Evolutionary conservation across 208 protist genomes (phyloP).

Genomic region (Borovskyia barvae): DNA sequence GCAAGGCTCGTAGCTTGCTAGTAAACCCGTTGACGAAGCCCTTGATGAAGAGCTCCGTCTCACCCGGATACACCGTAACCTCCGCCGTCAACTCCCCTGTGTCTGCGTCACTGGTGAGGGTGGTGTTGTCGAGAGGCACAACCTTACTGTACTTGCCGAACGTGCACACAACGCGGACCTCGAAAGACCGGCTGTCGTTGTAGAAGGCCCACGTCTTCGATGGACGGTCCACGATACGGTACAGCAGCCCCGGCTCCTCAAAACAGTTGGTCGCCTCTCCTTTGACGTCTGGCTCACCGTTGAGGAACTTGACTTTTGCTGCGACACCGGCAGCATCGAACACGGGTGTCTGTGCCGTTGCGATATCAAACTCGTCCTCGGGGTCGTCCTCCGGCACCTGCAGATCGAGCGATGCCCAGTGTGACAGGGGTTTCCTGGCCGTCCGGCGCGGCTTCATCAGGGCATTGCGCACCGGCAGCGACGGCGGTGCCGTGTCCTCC

Average conservation of each 20-base stretch:
- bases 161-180: slow-evolving; percentile 68
- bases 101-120: slow-evolving; percentile 22
- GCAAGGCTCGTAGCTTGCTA: slow-evolving; percentile 67
- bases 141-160: slow-evolving; percentile 82
- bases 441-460: slow-evolving; percentile 63
- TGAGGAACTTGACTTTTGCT: slow-evolving; percentile 34
- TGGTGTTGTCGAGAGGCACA: slow-evolving; percentile 70
- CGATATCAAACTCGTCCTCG: slow-evolving; percentile 82
- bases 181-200: slow-evolving; percentile 80
- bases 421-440: slow-evolving; percentile 21
- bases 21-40: slow-evolving; percentile 84
- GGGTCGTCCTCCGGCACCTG: slow-evolving; percentile 43
- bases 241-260: slow-evolving; percentile 78
- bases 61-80: slow-evolving; percentile 68
- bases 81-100: slow-evolving; percentile 56
- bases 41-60: slow-evolving; percentile 80
- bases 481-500: slow-evolving; percentile 17
- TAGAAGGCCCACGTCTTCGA: slow-evolving; percentile 86
- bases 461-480: slow-evolving; percentile 24
- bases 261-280: slow-evolving; percentile 81
- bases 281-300: slow-evolving; percentile 66
- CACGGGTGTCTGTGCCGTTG: slow-evolving; percentile 44
- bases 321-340: slow-evolving; percentile 14
- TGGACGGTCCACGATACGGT: slow-evolving; percentile 72
- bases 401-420: slow-evolving; percentile 49